A percentile compares a stretch with the other conserved stretches of the same genome.
phyloP scores from a whole-genome alignment of 352 stramenopile species.

The Globisporangium camurandrum region DNA sequence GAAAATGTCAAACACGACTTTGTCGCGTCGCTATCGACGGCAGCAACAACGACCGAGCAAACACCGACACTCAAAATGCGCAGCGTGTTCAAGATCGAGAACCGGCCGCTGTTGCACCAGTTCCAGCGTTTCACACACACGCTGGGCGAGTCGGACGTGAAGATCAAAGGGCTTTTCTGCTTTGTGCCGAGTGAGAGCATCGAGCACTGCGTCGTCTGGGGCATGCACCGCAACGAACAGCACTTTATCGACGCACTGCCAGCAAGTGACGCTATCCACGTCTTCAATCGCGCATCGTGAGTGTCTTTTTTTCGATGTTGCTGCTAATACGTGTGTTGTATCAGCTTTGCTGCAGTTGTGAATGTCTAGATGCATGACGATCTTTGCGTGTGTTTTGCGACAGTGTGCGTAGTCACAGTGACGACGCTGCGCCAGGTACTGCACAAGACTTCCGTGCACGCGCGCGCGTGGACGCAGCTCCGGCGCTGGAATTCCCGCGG shows the following conservation, averaged over 20 bases:
- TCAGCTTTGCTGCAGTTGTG: too few relatives aligned
- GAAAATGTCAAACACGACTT: slow-evolving; percentile 66
- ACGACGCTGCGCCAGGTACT: slow-evolving; percentile 15
- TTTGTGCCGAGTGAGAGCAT: slow-evolving; percentile 40
- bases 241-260: neutral
- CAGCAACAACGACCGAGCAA: neutral
- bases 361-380: neutral
- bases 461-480: slow-evolving; percentile 2
- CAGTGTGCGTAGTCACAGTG: neutral
- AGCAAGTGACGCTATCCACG: slow-evolving; percentile 7
- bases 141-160: slow-evolving; percentile 14
- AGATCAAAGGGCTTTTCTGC: slow-evolving; percentile 80
- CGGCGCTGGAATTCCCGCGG: slow-evolving; percentile 38
- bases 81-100: slow-evolving; percentile 81
- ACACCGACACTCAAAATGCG: slow-evolving; percentile 38
- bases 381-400: neutral
- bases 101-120: slow-evolving; percentile 37
- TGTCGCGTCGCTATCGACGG: slow-evolving; percentile 13
- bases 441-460: slow-evolving; percentile 7
- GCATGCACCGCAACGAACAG: slow-evolving; percentile 30
- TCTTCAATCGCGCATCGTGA: slow-evolving; percentile 29
- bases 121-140: slow-evolving; percentile 44
- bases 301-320: neutral
- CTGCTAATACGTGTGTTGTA: neutral
- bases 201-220: slow-evolving; percentile 51